These are phyloP conservation scores for Tuctoria greenei DNA, from an alignment of 176 grass and related monocot species.

Conservation along the genomic window DNA sequence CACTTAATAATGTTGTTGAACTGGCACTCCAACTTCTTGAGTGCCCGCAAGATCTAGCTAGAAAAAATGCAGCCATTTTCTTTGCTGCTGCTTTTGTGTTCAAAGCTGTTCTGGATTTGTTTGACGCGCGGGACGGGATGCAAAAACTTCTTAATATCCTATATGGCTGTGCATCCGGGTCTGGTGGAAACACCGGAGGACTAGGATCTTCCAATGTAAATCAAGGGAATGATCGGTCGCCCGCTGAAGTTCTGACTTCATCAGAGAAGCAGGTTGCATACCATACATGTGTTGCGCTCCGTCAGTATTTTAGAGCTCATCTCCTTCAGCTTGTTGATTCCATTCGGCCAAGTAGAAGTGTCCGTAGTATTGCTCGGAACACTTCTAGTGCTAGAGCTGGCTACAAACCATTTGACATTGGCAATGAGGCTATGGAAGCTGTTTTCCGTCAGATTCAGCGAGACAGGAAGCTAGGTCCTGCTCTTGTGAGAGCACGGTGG, in stretches of 20 bases:
- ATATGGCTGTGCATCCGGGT: slow-evolving; percentile 68
- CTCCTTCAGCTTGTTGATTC: slow-evolving; percentile 90
- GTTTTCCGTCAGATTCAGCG: slow-evolving; percentile 93
- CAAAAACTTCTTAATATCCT: slow-evolving; percentile 86
- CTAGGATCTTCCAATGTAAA: slow-evolving; percentile 60
- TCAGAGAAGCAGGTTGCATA: slow-evolving; percentile 97
- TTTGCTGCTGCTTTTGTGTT: slow-evolving; percentile 96
- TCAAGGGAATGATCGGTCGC: slow-evolving; percentile 55
- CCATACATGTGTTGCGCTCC: slow-evolving; percentile 89
- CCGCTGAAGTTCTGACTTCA: slow-evolving; percentile 68
- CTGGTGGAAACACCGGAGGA: slow-evolving; percentile 63
- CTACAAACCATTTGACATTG: slow-evolving; percentile 92
- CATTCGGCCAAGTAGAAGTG: slow-evolving; percentile 83
- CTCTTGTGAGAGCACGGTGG: slow-evolving; percentile 85
- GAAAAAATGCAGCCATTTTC: slow-evolving; percentile 88
- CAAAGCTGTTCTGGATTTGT: slow-evolving; percentile 89
- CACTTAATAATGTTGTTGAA: slow-evolving; percentile 78
- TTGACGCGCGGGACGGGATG: slow-evolving; percentile 83
- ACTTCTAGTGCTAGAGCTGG: slow-evolving; percentile 78
- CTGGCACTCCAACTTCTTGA: slow-evolving; percentile 86
- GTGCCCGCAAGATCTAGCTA: slow-evolving; percentile 80
- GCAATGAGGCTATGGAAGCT: slow-evolving; percentile 89
- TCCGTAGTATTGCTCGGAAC: slow-evolving; percentile 69
- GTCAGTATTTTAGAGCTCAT: slow-evolving; percentile 94
- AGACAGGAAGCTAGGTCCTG: slow-evolving; percentile 89